Conservation (phyloP, 2,329 filamentous ascomycete genomes). For the Sphaerulina musiva region DNA sequence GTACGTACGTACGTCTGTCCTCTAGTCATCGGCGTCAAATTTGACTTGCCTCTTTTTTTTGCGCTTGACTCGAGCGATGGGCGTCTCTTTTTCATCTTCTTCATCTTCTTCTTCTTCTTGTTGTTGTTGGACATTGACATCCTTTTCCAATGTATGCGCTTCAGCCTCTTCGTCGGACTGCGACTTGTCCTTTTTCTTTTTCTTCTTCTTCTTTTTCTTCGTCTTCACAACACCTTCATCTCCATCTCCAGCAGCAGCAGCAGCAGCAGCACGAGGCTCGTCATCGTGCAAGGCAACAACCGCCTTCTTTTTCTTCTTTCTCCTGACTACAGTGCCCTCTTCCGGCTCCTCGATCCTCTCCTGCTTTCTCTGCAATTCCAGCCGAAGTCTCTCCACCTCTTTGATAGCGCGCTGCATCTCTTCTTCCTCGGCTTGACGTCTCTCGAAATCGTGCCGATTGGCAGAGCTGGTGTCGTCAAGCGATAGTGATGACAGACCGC, state of each 20-base stretch:
- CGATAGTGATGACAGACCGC: conserved; percentile 65
- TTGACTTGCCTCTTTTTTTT: conserved; percentile 7
- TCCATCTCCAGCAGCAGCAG: conserved; percentile 15
- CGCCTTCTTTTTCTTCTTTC: conserved; percentile 46
- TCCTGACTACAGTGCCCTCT: conserved; percentile 59
- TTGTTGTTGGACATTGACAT: conserved; percentile 1
- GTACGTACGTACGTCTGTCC: neutral
- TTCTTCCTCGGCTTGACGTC: conserved; percentile 67
- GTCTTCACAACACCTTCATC: conserved; percentile 30
- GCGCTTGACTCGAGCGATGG: too few species aligned
- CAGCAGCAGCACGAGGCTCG: conserved; percentile 16
- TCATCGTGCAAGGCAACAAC: conserved; percentile 31
- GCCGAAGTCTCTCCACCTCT: conserved; percentile 75
- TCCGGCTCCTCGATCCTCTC: conserved; percentile 62
- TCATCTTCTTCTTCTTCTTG: conserved; percentile 7
- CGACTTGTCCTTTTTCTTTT: neutral
- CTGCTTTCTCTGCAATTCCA: conserved; percentile 82
- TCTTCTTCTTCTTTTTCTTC: conserved; percentile 14
- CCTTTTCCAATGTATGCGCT: neutral
- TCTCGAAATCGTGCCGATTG: conserved; percentile 53
- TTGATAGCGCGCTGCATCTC: conserved; percentile 86
- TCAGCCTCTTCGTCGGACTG: conserved; percentile 14
- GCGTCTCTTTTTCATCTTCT: neutral
- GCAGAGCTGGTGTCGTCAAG: conserved; percentile 49
- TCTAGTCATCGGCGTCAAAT: neutral